Conservation (phyloP, 2,329 filamentous ascomycete genomes). For the Hypoxylon sp. region DNA sequence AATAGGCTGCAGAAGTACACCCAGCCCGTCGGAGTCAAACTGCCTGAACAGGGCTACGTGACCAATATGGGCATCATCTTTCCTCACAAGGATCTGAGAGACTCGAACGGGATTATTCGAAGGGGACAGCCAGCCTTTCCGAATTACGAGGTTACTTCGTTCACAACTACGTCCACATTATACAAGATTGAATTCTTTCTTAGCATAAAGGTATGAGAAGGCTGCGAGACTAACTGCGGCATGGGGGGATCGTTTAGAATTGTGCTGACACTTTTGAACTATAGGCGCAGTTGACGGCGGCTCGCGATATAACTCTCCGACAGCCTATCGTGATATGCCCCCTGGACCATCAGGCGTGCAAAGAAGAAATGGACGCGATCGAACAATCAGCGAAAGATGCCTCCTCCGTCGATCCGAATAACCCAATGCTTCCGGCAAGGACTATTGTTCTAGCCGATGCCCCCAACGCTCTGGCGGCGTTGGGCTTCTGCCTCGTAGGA, state of each 20-base stretch:
- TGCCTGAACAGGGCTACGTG: constrained; percentile 91
- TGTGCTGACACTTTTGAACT: constrained; percentile 24
- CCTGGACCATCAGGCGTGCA: constrained; percentile 92
- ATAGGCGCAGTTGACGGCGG: constrained; percentile 86
- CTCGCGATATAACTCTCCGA: constrained; percentile 85
- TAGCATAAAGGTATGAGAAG: constrained; percentile 81
- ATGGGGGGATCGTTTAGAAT: constrained; percentile 1
- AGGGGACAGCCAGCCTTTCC: constrained; percentile 88
- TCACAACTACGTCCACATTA: constrained; percentile 90
- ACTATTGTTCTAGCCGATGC: constrained; percentile 84
- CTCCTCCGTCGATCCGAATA: constrained; percentile 84
- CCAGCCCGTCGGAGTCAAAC: constrained; percentile 79
- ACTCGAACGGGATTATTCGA: constrained; percentile 86
- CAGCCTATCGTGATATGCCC: constrained; percentile 97
- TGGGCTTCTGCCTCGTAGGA: constrained; percentile 69
- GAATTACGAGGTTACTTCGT: constrained; percentile 85
- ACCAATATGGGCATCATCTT: constrained; percentile 93
- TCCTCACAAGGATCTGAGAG: constrained; percentile 86
- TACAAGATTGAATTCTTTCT: constrained; percentile 99
- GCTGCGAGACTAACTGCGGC: neutral
- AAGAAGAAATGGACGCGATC: constrained; percentile 98
- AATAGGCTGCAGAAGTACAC: constrained; percentile 87
- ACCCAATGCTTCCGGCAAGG: constrained; percentile 89
- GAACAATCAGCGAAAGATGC: constrained; percentile 95
- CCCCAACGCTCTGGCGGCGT: constrained; percentile 66